Evolutionary conservation across 164 flowering plant species (phyloP), one percentile per base, ranked within the genome.

Genomic region (Vitis riparia): DNA sequence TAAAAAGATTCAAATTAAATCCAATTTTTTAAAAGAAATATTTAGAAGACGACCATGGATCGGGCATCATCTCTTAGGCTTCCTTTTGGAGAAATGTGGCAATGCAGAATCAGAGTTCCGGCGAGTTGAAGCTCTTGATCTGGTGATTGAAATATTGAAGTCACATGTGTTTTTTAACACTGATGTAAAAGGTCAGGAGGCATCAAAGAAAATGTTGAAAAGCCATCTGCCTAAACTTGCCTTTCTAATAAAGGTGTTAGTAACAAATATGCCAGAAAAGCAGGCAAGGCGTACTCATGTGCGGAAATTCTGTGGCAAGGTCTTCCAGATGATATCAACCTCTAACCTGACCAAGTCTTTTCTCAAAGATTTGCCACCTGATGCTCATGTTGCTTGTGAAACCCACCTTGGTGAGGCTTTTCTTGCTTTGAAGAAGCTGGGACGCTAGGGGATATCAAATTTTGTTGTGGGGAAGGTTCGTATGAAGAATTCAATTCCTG

Each of bases 11-110:
- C 90, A 86, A 58, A 68, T 93, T 53, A 93, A 93, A 67, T 74
- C 85, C 30, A 92, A 78, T 3, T 93, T 95, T 59, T n/a, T 91
- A 67, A 93, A 87, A 77, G 97, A 93, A 78, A 79, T 89, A 53
- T 82, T 91, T 37, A 81, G 77, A 60, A 80, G 98, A 65, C 72
- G 89, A 68, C 89, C 89, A 44, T 91, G 98, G 98, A 65, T 90
- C 58, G 99, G 92, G 14, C 83, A 66, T 6, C 77, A 73, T 56
- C 82, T 93, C 19, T 83, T 90, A 66, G 80, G 83, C 1, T 86
- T 89, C 72, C 81, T 95, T 51, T 52, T 95, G 66, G 89, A 89
- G 76, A 90, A 86, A 77, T 87, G 93, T 75, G 70, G 74, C 1
- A 61, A 67, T 69, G 85, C 92, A 17, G 90, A 82, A 56, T 86